Evolutionary conservation across 176 grass and related monocot genomes (phyloP), one percentile per base, ranked within the genome.

Genomic region (Musa beccarii): DNA sequence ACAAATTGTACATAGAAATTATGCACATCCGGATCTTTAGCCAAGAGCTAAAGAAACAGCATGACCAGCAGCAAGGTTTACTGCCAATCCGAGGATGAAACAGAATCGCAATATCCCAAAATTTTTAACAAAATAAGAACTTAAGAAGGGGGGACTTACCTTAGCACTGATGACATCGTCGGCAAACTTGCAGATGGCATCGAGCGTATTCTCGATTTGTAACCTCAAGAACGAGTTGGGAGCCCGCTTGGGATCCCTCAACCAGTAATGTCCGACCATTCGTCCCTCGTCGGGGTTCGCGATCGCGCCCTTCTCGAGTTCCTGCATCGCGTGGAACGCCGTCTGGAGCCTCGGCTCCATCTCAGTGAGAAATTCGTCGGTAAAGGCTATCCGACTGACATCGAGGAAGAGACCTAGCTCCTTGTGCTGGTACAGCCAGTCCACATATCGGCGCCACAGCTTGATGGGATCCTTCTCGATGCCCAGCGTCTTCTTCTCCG

Each of bases 341-440:
- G 51, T 73, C 75, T 94, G 91, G 81, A 99, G 25, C 72, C 66
- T 80, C 17, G 91, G 86, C 83, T 99, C 91, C 91, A 99, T 94
- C 85, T 53, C 50, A 52, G 29, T 73, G 25, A 99, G 75, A 83
- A 99, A 99, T 51, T 99, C 89, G 9, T 88, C 91, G 0, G 88
- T 91, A 84, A 99, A 95, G 10, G 86, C 96, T 59, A 99, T 99
- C 76, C 96, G 84, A 78, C 96, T 99, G 59, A 99, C 90, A 77
- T 99, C 96, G 21, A 99, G 83, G 82, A 92, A 92, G 75, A 99
- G 70, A 28, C 91, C 91, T 5, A 99, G 96, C 59, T 94, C 88
- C 91, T 99, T 99, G 88, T 99, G 96, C 88, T 95, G 91, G 88
- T 99, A 99, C 3, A 99, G 79, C 96, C 96, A 99, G 70, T 95